Evolutionary conservation across 2,329 filamentous ascomycete species (phyloP).

Genomic region (Ophiosphaerella herpotricha): DNA sequence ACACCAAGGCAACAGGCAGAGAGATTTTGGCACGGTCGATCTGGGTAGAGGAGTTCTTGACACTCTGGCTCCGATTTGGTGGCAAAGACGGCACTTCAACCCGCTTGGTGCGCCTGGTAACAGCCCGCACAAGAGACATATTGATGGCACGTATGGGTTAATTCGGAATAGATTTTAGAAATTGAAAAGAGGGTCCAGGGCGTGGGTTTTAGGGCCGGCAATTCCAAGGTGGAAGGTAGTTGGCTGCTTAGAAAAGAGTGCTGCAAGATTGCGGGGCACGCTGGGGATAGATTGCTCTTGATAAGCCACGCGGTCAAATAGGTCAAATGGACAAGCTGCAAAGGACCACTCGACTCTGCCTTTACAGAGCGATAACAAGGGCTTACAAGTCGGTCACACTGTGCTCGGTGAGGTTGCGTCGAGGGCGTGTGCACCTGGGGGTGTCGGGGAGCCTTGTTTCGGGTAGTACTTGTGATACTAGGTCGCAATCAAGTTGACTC

Average conservation of each 20-base stretch:
- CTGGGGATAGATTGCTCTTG: constrained; percentile 42
- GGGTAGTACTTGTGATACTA: constrained; percentile 35
- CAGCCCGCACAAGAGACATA: constrained; percentile 70
- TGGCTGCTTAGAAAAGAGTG: constrained; percentile 29
- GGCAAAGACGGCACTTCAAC: constrained; percentile 43
- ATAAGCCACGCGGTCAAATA: constrained; percentile 25
- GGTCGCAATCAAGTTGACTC: constrained; percentile 20
- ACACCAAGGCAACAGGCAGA: constrained; percentile 80
- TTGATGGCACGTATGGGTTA: constrained; percentile 30
- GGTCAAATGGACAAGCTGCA: constrained; percentile 20
- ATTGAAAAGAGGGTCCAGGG: constrained; percentile 30
- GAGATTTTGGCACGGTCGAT: constrained; percentile 78
- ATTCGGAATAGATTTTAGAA: constrained; percentile 34
- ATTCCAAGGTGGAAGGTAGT: constrained; percentile 27
- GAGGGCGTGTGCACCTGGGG: constrained; percentile 29
- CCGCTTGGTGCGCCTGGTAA: constrained; percentile 70
- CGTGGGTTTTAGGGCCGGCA: constrained; percentile 36
- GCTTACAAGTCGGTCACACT: constrained; percentile 26
- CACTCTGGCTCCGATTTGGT: constrained; percentile 51
- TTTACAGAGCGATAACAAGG: constrained; percentile 29
- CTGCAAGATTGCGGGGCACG: constrained; percentile 42
- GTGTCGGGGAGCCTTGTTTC: constrained; percentile 31
- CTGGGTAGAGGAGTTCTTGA: constrained; percentile 51
- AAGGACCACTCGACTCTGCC: constrained; percentile 20
- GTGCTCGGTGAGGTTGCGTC: constrained; percentile 25